phyloP scores from a whole-genome alignment of 1,284 basidiomycete species.

The Cryptococcus jaspeensis region DNA sequence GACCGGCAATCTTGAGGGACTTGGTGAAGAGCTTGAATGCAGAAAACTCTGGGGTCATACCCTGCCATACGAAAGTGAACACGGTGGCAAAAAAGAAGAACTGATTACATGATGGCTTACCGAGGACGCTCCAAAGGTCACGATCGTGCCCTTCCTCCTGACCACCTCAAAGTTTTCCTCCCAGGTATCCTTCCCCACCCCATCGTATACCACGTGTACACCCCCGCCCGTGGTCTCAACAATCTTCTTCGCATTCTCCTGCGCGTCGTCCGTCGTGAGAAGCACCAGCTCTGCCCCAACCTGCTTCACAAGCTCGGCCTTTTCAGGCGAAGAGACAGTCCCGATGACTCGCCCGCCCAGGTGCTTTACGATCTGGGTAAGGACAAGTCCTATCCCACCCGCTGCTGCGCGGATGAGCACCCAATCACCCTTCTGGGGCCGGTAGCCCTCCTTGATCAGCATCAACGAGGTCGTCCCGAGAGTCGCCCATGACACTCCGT shows the following conservation, averaged over 20 bases:
- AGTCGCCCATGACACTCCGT: conserved; percentile 66
- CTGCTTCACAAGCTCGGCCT: conserved; percentile 73
- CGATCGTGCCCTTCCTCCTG: background rate
- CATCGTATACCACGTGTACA: conserved; percentile 82
- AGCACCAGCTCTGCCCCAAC: conserved; percentile 87
- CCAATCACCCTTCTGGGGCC: conserved; percentile 63
- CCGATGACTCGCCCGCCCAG: conserved; percentile 86
- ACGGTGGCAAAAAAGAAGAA: too few relatives aligned
- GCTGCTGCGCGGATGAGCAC: conserved; percentile 77
- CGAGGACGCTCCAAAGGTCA: background rate
- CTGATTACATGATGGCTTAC: conserved; percentile 20
- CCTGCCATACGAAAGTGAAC: too few relatives aligned
- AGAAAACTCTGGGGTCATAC: conserved; percentile 58
- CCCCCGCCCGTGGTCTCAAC: conserved; percentile 78
- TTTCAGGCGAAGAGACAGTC: conserved; percentile 80
- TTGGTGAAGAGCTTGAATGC: conserved; percentile 74
- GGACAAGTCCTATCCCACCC: conserved; percentile 62
- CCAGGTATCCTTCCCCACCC: conserved; percentile 74
- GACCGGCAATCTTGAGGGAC: conserved; percentile 76
- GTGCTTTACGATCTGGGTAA: conserved; percentile 56
- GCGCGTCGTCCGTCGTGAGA: conserved; percentile 60
- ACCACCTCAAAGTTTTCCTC: conserved; percentile 5
- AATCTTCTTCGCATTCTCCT: conserved; percentile 61
- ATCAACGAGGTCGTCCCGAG: conserved; percentile 80
- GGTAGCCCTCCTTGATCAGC: conserved; percentile 78